phyloP scores from a whole-genome alignment of 805 yeast species.

The Candida argentea region DNA sequence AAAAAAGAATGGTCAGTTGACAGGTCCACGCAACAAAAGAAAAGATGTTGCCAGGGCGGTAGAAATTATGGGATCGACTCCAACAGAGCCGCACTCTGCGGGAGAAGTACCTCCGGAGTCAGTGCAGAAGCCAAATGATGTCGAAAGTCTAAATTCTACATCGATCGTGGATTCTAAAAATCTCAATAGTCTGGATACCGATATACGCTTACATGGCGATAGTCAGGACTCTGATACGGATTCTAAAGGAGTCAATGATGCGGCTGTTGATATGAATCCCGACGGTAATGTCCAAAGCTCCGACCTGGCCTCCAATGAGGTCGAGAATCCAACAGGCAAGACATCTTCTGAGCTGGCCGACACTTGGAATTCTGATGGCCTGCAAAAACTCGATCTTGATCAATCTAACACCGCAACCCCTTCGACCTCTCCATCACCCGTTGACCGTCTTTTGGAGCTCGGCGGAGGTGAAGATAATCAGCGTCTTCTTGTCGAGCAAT shows the following conservation, averaged over 20 bases:
- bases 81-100: no score
- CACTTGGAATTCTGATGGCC: neutral
- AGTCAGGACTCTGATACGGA: no score
- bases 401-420: slow-evolving; percentile 1
- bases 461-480: slow-evolving; percentile 43
- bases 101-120: no score
- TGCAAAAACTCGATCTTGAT: no score
- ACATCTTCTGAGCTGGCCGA: slow-evolving; percentile 4
- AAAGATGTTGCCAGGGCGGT: slow-evolving; percentile 38
- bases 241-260: neutral
- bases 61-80: no score
- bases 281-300: slow-evolving; percentile 11
- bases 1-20: slow-evolving; percentile 47
- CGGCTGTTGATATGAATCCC: slow-evolving; percentile 31
- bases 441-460: slow-evolving; percentile 37
- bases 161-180: no score
- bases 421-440: slow-evolving; percentile 24
- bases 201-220: no score
- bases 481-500: slow-evolving; percentile 43
- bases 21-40: slow-evolving; percentile 56
- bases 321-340: no score
- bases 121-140: no score
- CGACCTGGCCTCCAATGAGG: no score
- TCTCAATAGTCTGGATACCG: no score
- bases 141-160: no score